A percentile compares a stretch with the other conserved stretches of the same genome.
Evolutionary conservation across 2,329 filamentous ascomycete genomes (phyloP).

Genomic region (Exophiala oligosperma): DNA sequence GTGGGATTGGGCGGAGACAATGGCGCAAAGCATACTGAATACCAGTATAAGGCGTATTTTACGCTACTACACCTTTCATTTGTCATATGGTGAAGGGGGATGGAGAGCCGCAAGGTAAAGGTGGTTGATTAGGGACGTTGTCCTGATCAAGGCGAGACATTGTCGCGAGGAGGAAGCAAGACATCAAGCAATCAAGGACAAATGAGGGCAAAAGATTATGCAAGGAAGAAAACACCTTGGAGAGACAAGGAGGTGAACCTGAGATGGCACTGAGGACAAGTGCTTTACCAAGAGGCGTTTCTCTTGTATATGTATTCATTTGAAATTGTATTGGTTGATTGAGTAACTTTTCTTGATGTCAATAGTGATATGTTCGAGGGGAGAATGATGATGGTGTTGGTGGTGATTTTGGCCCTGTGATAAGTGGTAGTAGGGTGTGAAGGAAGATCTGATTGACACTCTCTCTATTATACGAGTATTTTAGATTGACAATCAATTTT

Average conservation of each 20-base stretch:
- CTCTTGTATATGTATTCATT: constrained; percentile 13
- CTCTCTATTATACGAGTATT: too few relatives aligned
- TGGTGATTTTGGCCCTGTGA: not conserved
- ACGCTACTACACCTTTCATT: not conserved
- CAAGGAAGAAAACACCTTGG: constrained; percentile 16
- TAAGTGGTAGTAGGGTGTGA: not conserved
- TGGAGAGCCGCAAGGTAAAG: not conserved
- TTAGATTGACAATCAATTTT: too few relatives aligned
- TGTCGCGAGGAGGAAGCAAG: not conserved
- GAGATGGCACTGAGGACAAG: constrained; percentile 28
- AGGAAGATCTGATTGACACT: too few relatives aligned
- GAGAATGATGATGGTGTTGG: not conserved
- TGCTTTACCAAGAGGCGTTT: constrained; percentile 19
- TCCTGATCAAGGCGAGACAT: not conserved
- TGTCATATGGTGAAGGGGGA: not conserved
- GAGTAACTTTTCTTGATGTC: not conserved
- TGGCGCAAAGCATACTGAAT: not conserved
- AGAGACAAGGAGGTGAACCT: constrained; percentile 28
- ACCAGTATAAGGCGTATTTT: not conserved
- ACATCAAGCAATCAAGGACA: not conserved
- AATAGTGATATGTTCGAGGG: not conserved
- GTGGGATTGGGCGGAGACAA: not conserved
- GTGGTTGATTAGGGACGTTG: not conserved
- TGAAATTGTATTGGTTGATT: constrained; percentile 1
- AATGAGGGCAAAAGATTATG: not conserved